Evolutionary conservation across 176 grass and related monocot genomes (phyloP), one percentile per base, ranked within the genome.

Genomic region (Leersia perrieri): DNA sequence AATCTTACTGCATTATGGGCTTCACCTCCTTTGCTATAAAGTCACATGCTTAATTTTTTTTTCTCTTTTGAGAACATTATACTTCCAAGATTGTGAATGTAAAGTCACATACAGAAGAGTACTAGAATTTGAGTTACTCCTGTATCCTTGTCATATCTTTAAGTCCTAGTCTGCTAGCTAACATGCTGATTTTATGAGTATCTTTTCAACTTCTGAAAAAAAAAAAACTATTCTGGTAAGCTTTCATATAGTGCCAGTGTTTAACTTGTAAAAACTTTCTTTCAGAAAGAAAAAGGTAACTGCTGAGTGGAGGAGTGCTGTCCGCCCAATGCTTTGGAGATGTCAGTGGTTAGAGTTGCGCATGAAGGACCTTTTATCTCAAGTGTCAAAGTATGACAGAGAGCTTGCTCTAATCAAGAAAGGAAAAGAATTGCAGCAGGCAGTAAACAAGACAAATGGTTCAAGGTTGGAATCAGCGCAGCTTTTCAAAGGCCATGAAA

Each of bases 231-330:
- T 66, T 65, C 13, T 84, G 18, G 72, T 65, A 27, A 20, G 23
- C 29, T 72, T 79, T 74, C 31, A 32, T 89, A 74, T 62, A 55
- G 60, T 74, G 73, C 16, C 82, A 72, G 28, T 16, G 65, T 32
- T 77, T 58, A 61, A 65, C 70, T 33, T 66, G 34, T 69, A n/a
- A 5, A 30, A 70, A 73, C 71, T 78, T 22, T 71, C 57, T 66
- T 83, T 68, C 84, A 93, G 92, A 74, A 99, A 89, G 75, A 99
- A 99, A 86, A 99, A 91, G 76, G 90, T 95, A 70, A 93, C 82
- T 39, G 70, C 82, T 18, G 88, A 95, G 30, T 99, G 96, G 96
- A 89, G 82, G 80, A 91, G 84, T 73, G 87, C 72, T 23, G 65
- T 99, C 76, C 66, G 81, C 65, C 96, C 96, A 63, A 82, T 93